A percentile compares a stretch with the other conserved stretches of the same genome.
Conservation (phyloP, 2,329 filamentous ascomycete species). For the Aureobasidium pullulans region DNA sequence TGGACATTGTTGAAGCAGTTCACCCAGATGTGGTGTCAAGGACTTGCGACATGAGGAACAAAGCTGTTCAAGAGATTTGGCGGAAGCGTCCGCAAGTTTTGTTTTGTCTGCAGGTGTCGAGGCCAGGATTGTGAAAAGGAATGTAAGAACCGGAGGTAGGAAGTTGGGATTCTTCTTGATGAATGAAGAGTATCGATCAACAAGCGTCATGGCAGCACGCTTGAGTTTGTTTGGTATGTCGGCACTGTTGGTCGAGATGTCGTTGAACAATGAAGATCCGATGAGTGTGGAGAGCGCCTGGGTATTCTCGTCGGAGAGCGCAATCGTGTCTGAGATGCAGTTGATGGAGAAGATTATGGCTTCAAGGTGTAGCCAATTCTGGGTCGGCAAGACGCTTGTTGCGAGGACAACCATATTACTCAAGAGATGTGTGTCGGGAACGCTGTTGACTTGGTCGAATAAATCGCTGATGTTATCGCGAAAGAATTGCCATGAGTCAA, state of each 20-base stretch:
- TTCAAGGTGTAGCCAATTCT: conserved; percentile 45
- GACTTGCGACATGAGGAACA: conserved; percentile 68
- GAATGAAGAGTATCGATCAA: conserved; percentile 68
- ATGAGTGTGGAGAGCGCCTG: conserved; percentile 56
- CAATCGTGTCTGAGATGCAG: conserved; percentile 50
- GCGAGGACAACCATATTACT: conserved; percentile 40
- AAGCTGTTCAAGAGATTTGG: conserved; percentile 65
- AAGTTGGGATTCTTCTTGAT: conserved; percentile 63
- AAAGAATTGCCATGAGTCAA: conserved; percentile 61
- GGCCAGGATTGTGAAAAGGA: conserved; percentile 64
- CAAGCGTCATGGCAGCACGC: conserved; percentile 61
- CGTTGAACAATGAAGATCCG: conserved; percentile 50
- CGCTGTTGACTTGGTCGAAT: conserved; percentile 61
- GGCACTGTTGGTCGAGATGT: conserved; percentile 36
- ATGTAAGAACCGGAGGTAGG: conserved; percentile 63
- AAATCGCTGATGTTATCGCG: conserved; percentile 74
- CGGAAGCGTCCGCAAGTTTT: conserved; percentile 58
- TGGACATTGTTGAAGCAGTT: conserved; percentile 65
- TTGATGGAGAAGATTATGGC: conserved; percentile 55
- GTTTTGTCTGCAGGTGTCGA: conserved; percentile 35
- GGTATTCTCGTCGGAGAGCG: conserved; percentile 42
- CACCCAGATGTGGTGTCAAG: conserved; percentile 58
- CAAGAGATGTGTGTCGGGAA: conserved; percentile 40
- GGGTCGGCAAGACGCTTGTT: conserved; percentile 32
- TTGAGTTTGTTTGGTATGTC: conserved; percentile 55